Conservation (phyloP, 2,329 filamentous ascomycete species). For the Cadophora malorum region DNA sequence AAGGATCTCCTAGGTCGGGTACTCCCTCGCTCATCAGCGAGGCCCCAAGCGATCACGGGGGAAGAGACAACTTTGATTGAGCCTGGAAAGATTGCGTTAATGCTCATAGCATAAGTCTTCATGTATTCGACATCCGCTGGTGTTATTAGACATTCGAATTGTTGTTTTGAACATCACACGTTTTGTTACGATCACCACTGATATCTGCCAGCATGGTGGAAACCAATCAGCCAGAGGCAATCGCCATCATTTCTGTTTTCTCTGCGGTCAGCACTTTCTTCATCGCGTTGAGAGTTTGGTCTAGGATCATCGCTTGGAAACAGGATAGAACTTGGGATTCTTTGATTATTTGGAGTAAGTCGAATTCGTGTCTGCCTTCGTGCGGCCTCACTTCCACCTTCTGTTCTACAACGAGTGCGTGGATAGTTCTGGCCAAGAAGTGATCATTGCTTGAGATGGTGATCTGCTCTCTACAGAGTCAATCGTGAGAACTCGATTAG, state of each 20-base stretch:
- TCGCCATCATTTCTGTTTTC: constrained; percentile 9
- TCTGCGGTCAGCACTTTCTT: constrained; percentile 17
- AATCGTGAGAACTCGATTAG: not conserved
- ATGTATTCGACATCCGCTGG: not conserved
- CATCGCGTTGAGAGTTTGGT: constrained; percentile 14
- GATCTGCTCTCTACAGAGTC: not conserved
- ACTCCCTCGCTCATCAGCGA: not conserved
- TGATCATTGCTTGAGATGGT: not conserved
- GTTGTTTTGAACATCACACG: not conserved
- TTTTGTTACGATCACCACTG: not conserved
- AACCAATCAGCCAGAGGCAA: constrained; percentile 16
- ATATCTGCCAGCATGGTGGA: constrained; percentile 18
- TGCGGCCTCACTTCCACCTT: not conserved
- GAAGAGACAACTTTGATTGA: not conserved
- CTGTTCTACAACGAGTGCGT: not conserved
- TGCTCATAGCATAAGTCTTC: not conserved
- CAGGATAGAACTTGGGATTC: constrained; percentile 6
- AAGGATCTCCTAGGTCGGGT: not conserved
- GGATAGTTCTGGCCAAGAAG: not conserved
- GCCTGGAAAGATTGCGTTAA: not conserved
- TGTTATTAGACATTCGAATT: not conserved
- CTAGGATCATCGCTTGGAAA: constrained; percentile 15
- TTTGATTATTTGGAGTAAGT: constrained; percentile 18
- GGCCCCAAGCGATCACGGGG: not conserved
- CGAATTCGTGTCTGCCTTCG: not conserved